A percentile compares a stretch with the other conserved stretches of the same genome.
phyloP scores from a whole-genome alignment of 768 basidiomycete species.

The Cytidiella melzeri region DNA sequence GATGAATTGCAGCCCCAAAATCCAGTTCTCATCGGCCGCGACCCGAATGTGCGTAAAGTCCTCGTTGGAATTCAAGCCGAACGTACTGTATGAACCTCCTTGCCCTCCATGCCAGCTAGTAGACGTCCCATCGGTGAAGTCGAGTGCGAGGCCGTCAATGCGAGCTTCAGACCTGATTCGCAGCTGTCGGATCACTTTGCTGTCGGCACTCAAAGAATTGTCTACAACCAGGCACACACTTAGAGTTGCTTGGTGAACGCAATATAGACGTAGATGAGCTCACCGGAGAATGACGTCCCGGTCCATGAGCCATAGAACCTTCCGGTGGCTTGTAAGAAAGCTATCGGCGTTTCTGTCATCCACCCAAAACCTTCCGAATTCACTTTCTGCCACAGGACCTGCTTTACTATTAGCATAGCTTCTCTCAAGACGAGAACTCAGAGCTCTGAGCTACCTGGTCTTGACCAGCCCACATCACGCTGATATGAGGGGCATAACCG shows the following conservation, averaged over 20 bases:
- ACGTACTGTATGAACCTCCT: background rate
- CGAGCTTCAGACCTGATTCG: background rate
- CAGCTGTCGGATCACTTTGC: background rate
- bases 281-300: background rate
- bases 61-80: background rate
- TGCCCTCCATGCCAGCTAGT: background rate
- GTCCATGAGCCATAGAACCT: slow-evolving; percentile 1
- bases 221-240: too few species aligned
- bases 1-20: background rate
- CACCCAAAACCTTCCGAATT: background rate
- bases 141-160: slow-evolving; percentile 2
- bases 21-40: background rate
- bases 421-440: background rate
- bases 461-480: slow-evolving; percentile 5
- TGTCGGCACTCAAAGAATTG: background rate
- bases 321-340: background rate
- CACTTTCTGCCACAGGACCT: slow-evolving; percentile 2
- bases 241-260: too few species aligned
- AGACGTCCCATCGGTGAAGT: slow-evolving; percentile 6
- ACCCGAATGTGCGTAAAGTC: background rate
- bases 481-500: background rate
- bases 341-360: background rate
- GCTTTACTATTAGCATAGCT: background rate
- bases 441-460: slow-evolving; percentile 1
- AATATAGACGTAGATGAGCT: background rate